Evolutionary conservation across 2,329 filamentous ascomycete genomes (phyloP), one percentile per base, ranked within the genome.

Genomic region (Ophiostoma novo-ulmi): DNA sequence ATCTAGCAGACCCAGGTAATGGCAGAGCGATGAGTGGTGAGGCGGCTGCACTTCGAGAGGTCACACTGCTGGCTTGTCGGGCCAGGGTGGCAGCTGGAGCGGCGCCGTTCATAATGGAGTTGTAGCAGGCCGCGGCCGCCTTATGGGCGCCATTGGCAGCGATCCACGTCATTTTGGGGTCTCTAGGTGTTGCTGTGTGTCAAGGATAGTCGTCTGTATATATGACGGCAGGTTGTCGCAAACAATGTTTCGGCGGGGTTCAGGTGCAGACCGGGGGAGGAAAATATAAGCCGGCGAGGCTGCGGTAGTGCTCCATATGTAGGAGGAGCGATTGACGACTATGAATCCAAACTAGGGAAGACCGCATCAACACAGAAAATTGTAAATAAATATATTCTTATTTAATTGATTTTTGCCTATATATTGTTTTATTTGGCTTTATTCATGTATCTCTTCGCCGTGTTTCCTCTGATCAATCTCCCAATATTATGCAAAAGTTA

Each of bases 271-370:
- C 26, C 31, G 58, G 58, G 58, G 58, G 26, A 63, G 58, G 90
- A 76, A 90, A 92, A 75, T 92, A 31, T 63, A 63, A 63, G 26
- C 58, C 89, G 73, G 89, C 84, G 1, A 92, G 87, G 76, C 88
- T 82, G 83, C 89, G 0, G 82, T 82, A 8, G 89, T 68, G 14
- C 88, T 88, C 79, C 87, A 84, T 35, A 87, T 80, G 36, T 75
- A 72, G 70, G 83, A 84, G 65, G 26, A 36, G 39, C 17, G 17
- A 39, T 14, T 39, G 20, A 31, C 13, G 41, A 61, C 22, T 36
- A 20, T 58, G 22, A 58, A 6, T 58, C 52, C 52, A 58, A 26
- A 14, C 4, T 11, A 58, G 22, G n/a, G 10, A 58, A 64, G 26
- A 64, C 31, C 31, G 61, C 31, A n/a, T 6, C 35, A 8, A 36